Conservation (phyloP, 2,329 filamentous ascomycete species). For the Pochonia chlamydosporia region DNA sequence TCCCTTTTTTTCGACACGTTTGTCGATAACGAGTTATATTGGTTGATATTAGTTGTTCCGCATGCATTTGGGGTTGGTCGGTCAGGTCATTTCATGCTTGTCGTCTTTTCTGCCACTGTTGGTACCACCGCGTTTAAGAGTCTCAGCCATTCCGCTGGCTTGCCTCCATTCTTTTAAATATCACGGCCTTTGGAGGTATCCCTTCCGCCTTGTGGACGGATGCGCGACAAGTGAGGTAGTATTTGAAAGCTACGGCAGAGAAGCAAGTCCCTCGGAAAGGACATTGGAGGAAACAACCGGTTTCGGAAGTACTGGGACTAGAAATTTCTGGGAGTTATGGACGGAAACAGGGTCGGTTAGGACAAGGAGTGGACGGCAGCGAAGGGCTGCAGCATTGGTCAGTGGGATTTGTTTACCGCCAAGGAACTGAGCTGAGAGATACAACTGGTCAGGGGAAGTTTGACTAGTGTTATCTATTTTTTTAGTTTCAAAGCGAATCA, state of each 20-base stretch:
- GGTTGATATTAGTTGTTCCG: background rate
- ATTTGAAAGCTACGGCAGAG: too few species aligned
- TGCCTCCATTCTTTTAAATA: background rate
- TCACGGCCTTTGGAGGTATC: too few species aligned
- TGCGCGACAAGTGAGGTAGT: too few species aligned
- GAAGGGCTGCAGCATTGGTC: background rate
- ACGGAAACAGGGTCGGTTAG: background rate
- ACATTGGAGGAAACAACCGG: too few species aligned
- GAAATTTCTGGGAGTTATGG: slow-evolving; percentile 1
- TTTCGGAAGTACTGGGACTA: background rate
- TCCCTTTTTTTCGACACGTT: too few species aligned
- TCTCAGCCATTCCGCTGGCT: background rate
- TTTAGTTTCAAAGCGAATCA: background rate
- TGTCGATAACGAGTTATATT: background rate
- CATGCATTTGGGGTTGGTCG: background rate
- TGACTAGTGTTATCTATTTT: background rate
- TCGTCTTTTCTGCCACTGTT: background rate
- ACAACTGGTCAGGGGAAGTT: background rate
- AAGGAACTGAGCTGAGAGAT: background rate
- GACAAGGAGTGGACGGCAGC: background rate
- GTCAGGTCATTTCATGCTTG: background rate
- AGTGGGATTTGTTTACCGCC: background rate
- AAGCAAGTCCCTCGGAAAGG: too few species aligned
- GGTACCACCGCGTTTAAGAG: background rate
- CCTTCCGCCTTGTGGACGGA: too few species aligned